Evolutionary conservation across 805 yeast genomes (phyloP), one percentile per base, ranked within the genome.

Genomic region (Metschnikowia rubicola): DNA sequence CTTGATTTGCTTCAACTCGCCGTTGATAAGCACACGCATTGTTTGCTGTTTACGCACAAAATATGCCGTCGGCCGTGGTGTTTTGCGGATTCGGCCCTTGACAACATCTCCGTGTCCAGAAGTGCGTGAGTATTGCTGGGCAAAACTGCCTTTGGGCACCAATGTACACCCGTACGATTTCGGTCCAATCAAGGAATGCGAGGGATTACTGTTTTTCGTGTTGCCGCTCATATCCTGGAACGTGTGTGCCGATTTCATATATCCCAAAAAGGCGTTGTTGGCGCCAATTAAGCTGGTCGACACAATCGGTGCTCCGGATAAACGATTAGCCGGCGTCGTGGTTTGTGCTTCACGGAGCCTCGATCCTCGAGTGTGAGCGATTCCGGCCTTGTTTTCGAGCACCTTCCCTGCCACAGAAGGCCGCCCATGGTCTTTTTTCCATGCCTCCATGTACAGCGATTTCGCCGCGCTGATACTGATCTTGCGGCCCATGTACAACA

Each of bases 401-500:
- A 63, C 69, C 3, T 37, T 31, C 8, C 34, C 17, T 35, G 61
- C 53, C 10, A 63, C 62, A 2, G 57, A 46, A 35, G 77, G 77
- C 37, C 77, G 63, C 10, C 62, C 65, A 30, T 63, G 50, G 52
- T 83, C 84, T 38, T 63, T 60, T 30, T 65, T 63, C 84, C 83
- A 77, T 15, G 65, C 59, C 21, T 68, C 68, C 10, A 50, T 38
- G 38, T 66, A 57, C 64, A 67, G 86, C 37, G 70, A 70, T 0
- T 81, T 81, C 3, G 97, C 97, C 38, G 68, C 62, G 43, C 76
- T 80, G 9, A 92, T 66, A 2, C 72, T 70, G 32, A 92, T 64
- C 44, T 75, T 79, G 26, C 84, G 74, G 2, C 96, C 96, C 75
- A 86, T 88, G 66, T 76, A 92, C 26, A 77, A 78, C 1, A 85